phyloP scores from a whole-genome alignment of 495 filamentous ascomycete species.

The Melanomma pulvis-pyrius region DNA sequence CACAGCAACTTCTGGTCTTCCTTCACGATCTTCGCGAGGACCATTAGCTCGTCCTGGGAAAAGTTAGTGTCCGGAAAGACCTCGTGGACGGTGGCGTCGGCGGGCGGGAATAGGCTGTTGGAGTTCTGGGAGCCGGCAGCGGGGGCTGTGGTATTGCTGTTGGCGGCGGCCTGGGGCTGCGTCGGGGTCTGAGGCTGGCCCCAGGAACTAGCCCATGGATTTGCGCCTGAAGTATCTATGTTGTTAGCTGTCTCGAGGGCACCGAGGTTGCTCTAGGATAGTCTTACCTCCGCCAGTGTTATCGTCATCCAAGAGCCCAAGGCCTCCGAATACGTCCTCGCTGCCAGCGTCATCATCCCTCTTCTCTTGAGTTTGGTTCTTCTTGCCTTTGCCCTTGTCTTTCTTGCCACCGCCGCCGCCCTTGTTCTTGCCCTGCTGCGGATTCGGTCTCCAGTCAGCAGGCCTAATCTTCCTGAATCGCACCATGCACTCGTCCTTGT shows the following conservation, averaged over 20 bases:
- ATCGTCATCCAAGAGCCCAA: background rate
- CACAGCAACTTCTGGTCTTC: slow-evolving; percentile 38
- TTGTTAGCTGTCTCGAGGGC: background rate
- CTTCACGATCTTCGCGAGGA: slow-evolving; percentile 37
- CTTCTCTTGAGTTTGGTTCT: slow-evolving; percentile 4
- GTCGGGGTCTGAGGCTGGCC: background rate
- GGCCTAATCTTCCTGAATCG: slow-evolving; percentile 37
- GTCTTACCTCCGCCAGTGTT: background rate
- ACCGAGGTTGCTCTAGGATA: too few species aligned
- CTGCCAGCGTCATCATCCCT: background rate
- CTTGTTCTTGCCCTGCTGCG: slow-evolving; percentile 19
- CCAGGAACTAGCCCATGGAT: background rate
- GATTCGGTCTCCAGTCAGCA: slow-evolving; percentile 23
- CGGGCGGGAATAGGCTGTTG: background rate
- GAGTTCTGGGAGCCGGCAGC: background rate
- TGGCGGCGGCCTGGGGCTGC: background rate
- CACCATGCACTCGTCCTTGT: slow-evolving; percentile 1
- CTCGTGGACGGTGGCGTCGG: background rate
- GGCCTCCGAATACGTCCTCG: background rate
- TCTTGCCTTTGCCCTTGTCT: slow-evolving; percentile 1
- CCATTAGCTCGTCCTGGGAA: slow-evolving; percentile 29
- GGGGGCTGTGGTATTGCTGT: background rate
- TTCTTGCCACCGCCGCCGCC: slow-evolving; percentile 2
- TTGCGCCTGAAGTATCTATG: background rate
- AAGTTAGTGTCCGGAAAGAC: slow-evolving; percentile 29